Percentiles rank a stretch among this genome's conserved stretches.
phyloP scores from a whole-genome alignment of 306 rosid genomes.

The Vigna trinervia region DNA sequence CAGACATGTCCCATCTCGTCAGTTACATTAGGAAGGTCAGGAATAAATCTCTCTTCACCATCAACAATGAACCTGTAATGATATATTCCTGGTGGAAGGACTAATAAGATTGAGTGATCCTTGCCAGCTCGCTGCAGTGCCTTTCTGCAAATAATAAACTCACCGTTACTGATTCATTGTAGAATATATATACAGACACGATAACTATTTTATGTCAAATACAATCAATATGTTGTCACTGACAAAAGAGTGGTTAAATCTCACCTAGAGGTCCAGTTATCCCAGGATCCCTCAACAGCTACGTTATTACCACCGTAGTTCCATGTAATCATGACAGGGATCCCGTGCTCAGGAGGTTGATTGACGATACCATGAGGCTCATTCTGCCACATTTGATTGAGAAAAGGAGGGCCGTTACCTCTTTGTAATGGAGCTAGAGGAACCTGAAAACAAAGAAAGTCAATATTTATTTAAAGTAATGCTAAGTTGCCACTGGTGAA shows the following conservation, averaged over 20 bases:
- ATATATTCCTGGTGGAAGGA: slow-evolving; percentile 82
- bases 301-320: slow-evolving; percentile 74
- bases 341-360: slow-evolving; percentile 69
- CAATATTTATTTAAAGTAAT: slow-evolving; percentile 32
- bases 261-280: slow-evolving; percentile 87
- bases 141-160: slow-evolving; percentile 62
- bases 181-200: slow-evolving; percentile 31
- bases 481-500: slow-evolving; percentile 10
- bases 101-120: slow-evolving; percentile 73
- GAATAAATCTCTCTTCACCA: slow-evolving; percentile 75
- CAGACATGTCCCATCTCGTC: slow-evolving; percentile 81
- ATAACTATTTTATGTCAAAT: slow-evolving; percentile 26
- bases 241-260: slow-evolving; percentile 30
- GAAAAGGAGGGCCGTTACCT: slow-evolving; percentile 61
- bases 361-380: slow-evolving; percentile 59
- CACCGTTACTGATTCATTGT: slow-evolving; percentile 19
- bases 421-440: slow-evolving; percentile 82
- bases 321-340: slow-evolving; percentile 88
- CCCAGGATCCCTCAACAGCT: slow-evolving; percentile 94
- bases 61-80: slow-evolving; percentile 90
- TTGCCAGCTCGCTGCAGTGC: slow-evolving; percentile 81
- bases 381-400: slow-evolving; percentile 60
- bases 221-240: slow-evolving; percentile 23
- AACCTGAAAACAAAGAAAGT: slow-evolving; percentile 62
- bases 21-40: slow-evolving; percentile 76